Conservation (phyloP, 2,329 filamentous ascomycete genomes). For the Cadophora gregata region DNA sequence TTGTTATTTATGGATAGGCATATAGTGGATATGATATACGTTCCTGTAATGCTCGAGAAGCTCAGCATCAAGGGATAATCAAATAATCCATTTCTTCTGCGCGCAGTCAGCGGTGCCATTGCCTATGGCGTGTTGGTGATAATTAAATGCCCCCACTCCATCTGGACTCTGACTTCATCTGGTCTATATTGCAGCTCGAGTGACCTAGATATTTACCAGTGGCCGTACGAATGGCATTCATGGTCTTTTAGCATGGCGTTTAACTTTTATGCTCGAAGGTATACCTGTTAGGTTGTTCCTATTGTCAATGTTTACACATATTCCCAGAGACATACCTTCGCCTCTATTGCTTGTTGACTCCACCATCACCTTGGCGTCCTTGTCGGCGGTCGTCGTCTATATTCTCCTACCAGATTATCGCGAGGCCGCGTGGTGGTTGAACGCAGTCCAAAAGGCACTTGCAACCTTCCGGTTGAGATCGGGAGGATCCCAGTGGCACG, state of each 20-base stretch:
- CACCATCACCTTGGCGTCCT: conserved; percentile 48
- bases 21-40: neutral
- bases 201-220: neutral
- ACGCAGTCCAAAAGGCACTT: conserved; percentile 50
- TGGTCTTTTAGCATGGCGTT: conserved; percentile 41
- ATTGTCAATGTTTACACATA: neutral
- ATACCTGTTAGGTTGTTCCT: conserved; percentile 28
- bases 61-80: neutral
- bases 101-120: conserved; percentile 39
- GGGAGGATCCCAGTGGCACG: conserved; percentile 50
- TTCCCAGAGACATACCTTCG: no score
- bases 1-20: neutral
- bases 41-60: neutral
- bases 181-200: neutral
- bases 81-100: neutral
- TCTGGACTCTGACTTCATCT: neutral
- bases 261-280: conserved; percentile 44
- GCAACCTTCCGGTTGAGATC: conserved; percentile 49
- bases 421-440: conserved; percentile 54
- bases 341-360: neutral
- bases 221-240: conserved; percentile 40
- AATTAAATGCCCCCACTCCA: neutral
- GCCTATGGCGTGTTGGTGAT: conserved; percentile 37
- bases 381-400: conserved; percentile 51
- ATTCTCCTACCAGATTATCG: conserved; percentile 56